phyloP scores from a whole-genome alignment of 2,329 filamentous ascomycete species.

The Trichoderma sp. region DNA sequence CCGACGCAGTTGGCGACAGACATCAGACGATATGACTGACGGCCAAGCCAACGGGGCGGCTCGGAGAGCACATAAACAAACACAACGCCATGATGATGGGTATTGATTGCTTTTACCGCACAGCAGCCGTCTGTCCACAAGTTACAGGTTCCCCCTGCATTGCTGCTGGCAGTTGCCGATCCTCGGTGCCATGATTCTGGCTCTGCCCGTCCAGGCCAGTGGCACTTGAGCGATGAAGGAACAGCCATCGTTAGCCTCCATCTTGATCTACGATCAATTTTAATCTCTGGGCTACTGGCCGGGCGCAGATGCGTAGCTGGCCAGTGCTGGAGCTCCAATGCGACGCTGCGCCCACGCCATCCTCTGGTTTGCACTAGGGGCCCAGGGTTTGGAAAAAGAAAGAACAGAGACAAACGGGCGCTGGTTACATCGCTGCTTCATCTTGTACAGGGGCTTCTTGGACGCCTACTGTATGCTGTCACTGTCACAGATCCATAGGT shows the following conservation, averaged over 20 bases:
- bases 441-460: neutral
- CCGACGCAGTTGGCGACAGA: neutral
- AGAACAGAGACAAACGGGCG: neutral
- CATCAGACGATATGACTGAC: constrained; percentile 9
- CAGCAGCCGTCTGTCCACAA: neutral
- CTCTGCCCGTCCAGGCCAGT: neutral
- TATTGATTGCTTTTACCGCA: neutral
- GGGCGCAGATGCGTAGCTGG: constrained; percentile 13
- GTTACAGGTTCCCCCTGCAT: too few relatives aligned
- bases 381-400: neutral
- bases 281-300: neutral
- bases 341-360: neutral
- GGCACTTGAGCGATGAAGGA: neutral
- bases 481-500: neutral
- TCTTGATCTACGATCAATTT: constrained; percentile 23
- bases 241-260: constrained; percentile 8
- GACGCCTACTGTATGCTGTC: neutral
- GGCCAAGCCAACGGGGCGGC: neutral
- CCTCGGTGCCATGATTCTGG: too few relatives aligned
- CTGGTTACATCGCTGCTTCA: neutral
- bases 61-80: neutral
- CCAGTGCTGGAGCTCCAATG: constrained; percentile 18
- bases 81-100: neutral
- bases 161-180: neutral
- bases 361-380: constrained; percentile 2